Conservation (phyloP, 345 rosid species). For the Eucalyptus caleyi region DNA sequence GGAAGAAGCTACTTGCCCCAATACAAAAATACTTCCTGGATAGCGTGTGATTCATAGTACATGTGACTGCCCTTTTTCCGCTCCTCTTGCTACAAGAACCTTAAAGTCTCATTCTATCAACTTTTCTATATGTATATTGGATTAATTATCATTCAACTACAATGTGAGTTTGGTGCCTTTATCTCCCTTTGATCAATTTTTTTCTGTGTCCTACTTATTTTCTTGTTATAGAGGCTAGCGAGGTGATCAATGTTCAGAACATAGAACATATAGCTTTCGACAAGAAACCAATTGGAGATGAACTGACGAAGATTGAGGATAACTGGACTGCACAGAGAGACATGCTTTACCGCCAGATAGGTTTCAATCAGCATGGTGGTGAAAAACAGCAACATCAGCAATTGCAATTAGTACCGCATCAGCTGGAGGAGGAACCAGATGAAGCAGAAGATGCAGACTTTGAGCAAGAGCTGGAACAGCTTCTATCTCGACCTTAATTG, state of each 20-base stretch:
- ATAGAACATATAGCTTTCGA: conserved; percentile 49
- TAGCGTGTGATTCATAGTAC: neutral
- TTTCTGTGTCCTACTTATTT: neutral
- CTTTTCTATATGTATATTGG: neutral
- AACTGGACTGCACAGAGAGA: conserved; percentile 47
- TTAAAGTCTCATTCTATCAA: neutral
- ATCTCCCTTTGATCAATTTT: neutral
- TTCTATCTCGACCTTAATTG: conserved; percentile 6
- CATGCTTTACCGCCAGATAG: conserved; percentile 29
- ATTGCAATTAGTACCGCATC: neutral
- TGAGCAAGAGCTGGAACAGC: conserved; percentile 20
- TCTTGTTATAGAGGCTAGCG: conserved; percentile 30
- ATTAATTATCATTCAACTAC: neutral
- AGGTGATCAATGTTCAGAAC: conserved; percentile 31
- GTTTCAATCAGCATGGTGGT: conserved; percentile 5
- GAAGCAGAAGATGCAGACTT: conserved; percentile 18
- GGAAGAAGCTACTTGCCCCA: neutral
- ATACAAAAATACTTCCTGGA: neutral
- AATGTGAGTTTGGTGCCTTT: neutral
- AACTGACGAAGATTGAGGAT: conserved; percentile 27
- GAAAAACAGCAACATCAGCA: neutral
- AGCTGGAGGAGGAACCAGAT: neutral
- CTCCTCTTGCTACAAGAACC: neutral
- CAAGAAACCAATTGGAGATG: conserved; percentile 27
- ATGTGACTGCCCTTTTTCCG: neutral